Evolutionary conservation across 208 protist species (phyloP).

Genomic region (Trypanosoma platydactyli): DNA sequence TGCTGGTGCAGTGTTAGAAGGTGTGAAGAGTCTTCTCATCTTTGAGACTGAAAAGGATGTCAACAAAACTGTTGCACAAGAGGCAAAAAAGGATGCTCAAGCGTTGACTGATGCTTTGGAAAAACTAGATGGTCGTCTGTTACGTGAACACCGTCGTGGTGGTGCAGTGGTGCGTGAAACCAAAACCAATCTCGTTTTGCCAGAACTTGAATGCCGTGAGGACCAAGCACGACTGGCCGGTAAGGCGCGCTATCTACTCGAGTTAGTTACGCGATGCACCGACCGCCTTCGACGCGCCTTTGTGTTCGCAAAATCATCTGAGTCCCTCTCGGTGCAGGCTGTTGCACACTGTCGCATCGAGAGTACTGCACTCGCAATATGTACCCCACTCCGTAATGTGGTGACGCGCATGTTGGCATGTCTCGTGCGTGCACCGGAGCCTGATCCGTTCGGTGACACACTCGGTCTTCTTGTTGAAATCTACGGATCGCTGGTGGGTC

Average conservation of each 20-base stretch:
- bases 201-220: slow-evolving; percentile 11
- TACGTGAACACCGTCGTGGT: slow-evolving; percentile 13
- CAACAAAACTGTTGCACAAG: neutral
- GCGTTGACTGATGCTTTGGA: slow-evolving; percentile 1
- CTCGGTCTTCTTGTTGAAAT: slow-evolving; percentile 16
- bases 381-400: slow-evolving; percentile 15
- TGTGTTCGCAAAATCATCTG: slow-evolving; percentile 4
- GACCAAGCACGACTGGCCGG: slow-evolving; percentile 11
- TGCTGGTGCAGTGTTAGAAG: neutral
- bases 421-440: slow-evolving; percentile 12
- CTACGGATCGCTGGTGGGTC: slow-evolving; percentile 3
- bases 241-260: slow-evolving; percentile 8
- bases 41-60: neutral
- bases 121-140: slow-evolving; percentile 16
- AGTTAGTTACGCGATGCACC: slow-evolving; percentile 3
- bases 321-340: neutral
- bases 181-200: neutral
- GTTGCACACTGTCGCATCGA: slow-evolving; percentile 4
- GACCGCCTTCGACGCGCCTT: slow-evolving; percentile 10
- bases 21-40: slow-evolving; percentile 5
- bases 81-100: neutral
- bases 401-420: slow-evolving; percentile 16
- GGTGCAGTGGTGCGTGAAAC: neutral
- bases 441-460: slow-evolving; percentile 19
- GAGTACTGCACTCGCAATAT: neutral